Base-by-base conservation (phyloP, 2,329 filamentous ascomycete genomes). In the Pseudocercospora crystallina region DNA sequence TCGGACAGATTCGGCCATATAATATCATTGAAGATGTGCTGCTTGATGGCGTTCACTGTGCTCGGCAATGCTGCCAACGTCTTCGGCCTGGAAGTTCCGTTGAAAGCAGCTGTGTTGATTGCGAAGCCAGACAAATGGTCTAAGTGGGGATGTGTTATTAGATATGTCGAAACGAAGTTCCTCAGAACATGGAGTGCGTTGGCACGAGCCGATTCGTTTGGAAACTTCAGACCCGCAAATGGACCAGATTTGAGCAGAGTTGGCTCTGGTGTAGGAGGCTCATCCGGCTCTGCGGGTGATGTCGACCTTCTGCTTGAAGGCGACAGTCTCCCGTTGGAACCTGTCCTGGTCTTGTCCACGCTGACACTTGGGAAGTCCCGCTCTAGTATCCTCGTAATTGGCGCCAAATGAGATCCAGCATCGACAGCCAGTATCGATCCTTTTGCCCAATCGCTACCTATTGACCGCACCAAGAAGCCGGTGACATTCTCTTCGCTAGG, bases 1-100 rank as follows among this genome's bases (percentile, higher is more conserved):
- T 99, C 92, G 0, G 90, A 95, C 34, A 99, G 74, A 61, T 99
- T 99, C 0, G 94, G 94, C 94, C 94, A 99, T 47, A 97, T 95
- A 51, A 96, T 76, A 65, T 96, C 95, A 71, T 99, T 99, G 76
- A 99, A 99, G 53, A 99, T 89, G 71, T 99, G 91, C 0, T 79
- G 84, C 69, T 96, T 97, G 71, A 99, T 85, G 0, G 92, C 91
- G 39, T 89, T 80, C 44, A 99, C 91, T n/a, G 92, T 95, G 26
- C 84, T 86, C 0, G 91, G 90, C 3, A 97, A 75, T 0, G 88
- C 92, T 1, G 92, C 90, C 11, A 99, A 76, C 17, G 87, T 83
- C 71, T 97, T 99, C 0, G 90, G 89, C 30, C 79, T 76, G 26
- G 85, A 83, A 2, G 86, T 82, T 29, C 87, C 88, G 29, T 89